phyloP scores from a whole-genome alignment of 1,284 basidiomycete genomes.

The Trichosporon inkin region DNA sequence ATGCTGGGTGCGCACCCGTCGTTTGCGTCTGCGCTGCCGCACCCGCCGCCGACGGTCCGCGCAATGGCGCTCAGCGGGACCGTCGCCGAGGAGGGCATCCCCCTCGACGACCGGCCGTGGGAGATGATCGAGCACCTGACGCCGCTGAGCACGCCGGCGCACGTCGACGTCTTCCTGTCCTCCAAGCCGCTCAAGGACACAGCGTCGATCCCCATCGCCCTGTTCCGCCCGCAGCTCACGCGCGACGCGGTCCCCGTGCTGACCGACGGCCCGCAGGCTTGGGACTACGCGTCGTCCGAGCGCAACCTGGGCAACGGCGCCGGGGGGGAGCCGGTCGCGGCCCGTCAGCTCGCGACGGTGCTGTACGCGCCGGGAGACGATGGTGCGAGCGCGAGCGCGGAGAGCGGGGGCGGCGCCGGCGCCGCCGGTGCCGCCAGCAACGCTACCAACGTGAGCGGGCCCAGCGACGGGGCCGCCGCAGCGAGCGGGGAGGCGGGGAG shows the following conservation, averaged over 20 bases:
- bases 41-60: constrained; percentile 26
- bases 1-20: constrained; percentile 20
- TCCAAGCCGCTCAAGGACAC: constrained; percentile 33
- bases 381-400: background rate
- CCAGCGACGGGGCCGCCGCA: too few species aligned
- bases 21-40: constrained; percentile 31
- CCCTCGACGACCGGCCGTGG: constrained; percentile 47
- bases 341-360: constrained; percentile 29
- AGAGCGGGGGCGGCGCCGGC: background rate
- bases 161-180: constrained; percentile 36
- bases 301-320: constrained; percentile 41
- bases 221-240: constrained; percentile 40
- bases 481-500: background rate
- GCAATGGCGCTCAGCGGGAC: constrained; percentile 30
- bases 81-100: constrained; percentile 20
- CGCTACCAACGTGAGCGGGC: too few species aligned
- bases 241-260: constrained; percentile 34
- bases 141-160: constrained; percentile 18
- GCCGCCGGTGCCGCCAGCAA: background rate
- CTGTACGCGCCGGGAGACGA: constrained; percentile 26
- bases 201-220: constrained; percentile 36
- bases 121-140: constrained; percentile 44
- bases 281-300: constrained; percentile 37
- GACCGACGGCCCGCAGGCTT: constrained; percentile 9
- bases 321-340: constrained; percentile 35